A percentile compares a stretch with the other conserved stretches of the same genome.
These are phyloP conservation scores for Exophiala dermatitidis DNA, from an alignment of 2,329 filamentous ascomycete species.

Conservation along the genomic window DNA sequence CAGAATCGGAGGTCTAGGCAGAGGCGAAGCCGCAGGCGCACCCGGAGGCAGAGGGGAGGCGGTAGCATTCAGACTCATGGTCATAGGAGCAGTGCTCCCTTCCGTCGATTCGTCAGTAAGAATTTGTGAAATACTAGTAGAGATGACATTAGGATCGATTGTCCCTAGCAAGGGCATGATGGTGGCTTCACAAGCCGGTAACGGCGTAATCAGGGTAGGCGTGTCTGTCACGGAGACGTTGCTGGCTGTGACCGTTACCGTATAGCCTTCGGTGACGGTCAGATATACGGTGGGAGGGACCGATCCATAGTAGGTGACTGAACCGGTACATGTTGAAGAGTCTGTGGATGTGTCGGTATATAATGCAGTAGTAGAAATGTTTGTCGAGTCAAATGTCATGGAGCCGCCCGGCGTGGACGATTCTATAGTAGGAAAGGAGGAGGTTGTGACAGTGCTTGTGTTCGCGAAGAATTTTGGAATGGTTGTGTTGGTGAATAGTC, in stretches of 20 bases:
- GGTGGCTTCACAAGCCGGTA: constrained; percentile 18
- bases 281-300: constrained; percentile 24
- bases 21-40: too few species aligned
- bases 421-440: neutral
- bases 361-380: neutral
- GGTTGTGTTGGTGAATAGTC: constrained; percentile 12
- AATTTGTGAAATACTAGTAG: neutral
- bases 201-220: constrained; percentile 21
- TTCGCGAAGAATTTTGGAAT: neutral
- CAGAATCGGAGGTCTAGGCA: too few species aligned
- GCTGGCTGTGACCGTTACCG: constrained; percentile 22
- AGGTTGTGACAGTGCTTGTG: neutral
- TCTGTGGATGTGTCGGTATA: constrained; percentile 4
- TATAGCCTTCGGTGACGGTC: constrained; percentile 21
- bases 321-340: constrained; percentile 16
- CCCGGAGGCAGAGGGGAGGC: too few species aligned
- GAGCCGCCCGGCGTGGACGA: neutral
- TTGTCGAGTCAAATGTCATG: neutral
- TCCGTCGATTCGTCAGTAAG: neutral
- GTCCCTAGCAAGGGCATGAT: constrained; percentile 12
- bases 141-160: neutral
- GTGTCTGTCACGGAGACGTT: constrained; percentile 17
- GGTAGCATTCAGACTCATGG: too few species aligned
- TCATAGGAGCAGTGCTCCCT: too few species aligned
- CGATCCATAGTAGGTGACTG: constrained; percentile 20